Evolutionary conservation across 345 rosid genomes (phyloP), one percentile per base, ranked within the genome.

Genomic region (Arabis hirsuta): DNA sequence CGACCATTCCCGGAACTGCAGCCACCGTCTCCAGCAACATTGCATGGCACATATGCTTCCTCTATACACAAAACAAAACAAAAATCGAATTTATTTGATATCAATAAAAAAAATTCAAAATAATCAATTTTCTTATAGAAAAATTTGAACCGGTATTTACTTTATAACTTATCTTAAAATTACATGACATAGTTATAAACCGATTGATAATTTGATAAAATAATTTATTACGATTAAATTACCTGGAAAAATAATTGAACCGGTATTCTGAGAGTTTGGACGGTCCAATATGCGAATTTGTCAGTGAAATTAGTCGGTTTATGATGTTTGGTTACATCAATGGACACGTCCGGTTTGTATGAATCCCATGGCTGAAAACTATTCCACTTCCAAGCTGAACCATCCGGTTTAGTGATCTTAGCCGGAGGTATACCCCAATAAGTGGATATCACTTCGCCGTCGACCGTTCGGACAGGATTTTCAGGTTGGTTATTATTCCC

Each of bases 281-380:
- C 91, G 0, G 85, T 87, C 86, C 79, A 82, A 52, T 75, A 83
- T 13, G 91, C 91, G n/a, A 80, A 73, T 78, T 82, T 83, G 46
- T 85, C 91, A 76, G 75, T 82, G 13, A 80, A 69, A 48, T 68
- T 87, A 4, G 45, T 44, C 12, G 91, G 86, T 22, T 62, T 71
- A 19, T 87, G 91, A 62, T 85, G 91, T 77, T 85, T 87, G 41
- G 74, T 79, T 45, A 83, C 79, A 36, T 83, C 86, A 43, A 85
- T 87, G 5, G 86, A 82, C 10, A 79, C 51, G 45, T 87, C 91
- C 27, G 87, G 79, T 47, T 76, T 78, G 81, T 85, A 87, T 27
- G 82, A 72, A 72, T 87, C 91, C 89, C 89, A 85, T 38, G 91
- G 89, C 83, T 84, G 82, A 65, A 87, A 87, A 70, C 87, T 80